Conservation (phyloP, 2,329 filamentous ascomycete genomes). For the Cladosporium sphaerospermum region DNA sequence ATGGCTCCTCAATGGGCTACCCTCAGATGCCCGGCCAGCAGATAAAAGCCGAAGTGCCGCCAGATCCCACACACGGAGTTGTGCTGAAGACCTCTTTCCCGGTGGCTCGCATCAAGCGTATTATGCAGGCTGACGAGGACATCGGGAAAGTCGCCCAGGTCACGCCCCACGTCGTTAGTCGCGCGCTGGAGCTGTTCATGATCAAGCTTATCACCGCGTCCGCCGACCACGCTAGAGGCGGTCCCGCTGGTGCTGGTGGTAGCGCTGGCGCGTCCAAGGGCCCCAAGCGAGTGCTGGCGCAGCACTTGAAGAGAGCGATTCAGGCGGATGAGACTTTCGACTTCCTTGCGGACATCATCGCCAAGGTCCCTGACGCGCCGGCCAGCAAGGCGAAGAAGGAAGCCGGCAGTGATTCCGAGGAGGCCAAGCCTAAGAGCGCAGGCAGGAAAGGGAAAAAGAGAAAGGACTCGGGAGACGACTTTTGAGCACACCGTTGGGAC, state of each 20-base stretch:
- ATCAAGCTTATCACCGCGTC: constrained; percentile 85
- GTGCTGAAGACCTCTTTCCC: constrained; percentile 92
- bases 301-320: constrained; percentile 88
- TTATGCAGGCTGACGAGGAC: constrained; percentile 99
- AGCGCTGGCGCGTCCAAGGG: constrained; percentile 18
- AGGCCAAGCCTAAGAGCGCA: constrained; percentile 13
- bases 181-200: constrained; percentile 94
- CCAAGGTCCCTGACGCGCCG: constrained; percentile 67
- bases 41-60: constrained; percentile 16
- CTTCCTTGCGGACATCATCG: constrained; percentile 84
- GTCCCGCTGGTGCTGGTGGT: constrained; percentile 35
- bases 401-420: constrained; percentile 14
- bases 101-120: constrained; percentile 93
- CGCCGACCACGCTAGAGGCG: constrained; percentile 65
- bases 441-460: constrained; percentile 20
- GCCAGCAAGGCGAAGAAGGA: constrained; percentile 36
- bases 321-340: constrained; percentile 88
- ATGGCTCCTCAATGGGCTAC: constrained; percentile 9
- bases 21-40: constrained; percentile 12
- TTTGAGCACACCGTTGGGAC: not conserved
- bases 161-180: constrained; percentile 85
- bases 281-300: constrained; percentile 81
- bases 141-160: constrained; percentile 98
- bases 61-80: constrained; percentile 44
- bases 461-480: constrained; percentile 13